A percentile compares a stretch with the other conserved stretches of the same genome.
Conservation (phyloP, 73 alveolate species). For the Loxodes magnus region DNA sequence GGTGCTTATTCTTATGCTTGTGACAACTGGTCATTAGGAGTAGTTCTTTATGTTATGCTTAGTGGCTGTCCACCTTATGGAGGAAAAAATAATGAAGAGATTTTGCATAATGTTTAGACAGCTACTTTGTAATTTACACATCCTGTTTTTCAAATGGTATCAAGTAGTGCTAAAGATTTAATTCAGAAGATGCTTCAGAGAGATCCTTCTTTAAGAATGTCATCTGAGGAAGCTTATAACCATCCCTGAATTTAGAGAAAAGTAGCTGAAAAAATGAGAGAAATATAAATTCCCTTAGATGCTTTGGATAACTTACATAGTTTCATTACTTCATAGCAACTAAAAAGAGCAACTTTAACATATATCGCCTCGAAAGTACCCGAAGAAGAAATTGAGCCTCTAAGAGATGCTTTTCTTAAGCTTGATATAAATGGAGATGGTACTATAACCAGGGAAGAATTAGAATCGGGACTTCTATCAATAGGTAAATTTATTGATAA, state of each 20-base stretch:
- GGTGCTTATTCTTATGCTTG: conserved; percentile 17
- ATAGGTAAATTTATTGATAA: conserved; percentile 18
- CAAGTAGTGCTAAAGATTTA: conserved; percentile 25
- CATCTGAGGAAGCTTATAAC: conserved; percentile 38
- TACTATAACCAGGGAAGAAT: conserved; percentile 5
- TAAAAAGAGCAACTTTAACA: conserved; percentile 15
- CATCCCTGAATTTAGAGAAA: conserved; percentile 35
- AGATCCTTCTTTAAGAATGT: conserved; percentile 12
- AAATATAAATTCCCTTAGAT: neutral
- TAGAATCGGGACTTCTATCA: conserved; percentile 14
- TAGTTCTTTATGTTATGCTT: conserved; percentile 22
- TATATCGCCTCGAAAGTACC: conserved; percentile 14
- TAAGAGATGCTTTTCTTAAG: conserved; percentile 1
- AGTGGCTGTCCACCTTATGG: conserved; percentile 36
- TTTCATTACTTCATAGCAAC: conserved; percentile 7
- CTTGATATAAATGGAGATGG: conserved; percentile 26
- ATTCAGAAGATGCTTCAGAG: conserved; percentile 18
- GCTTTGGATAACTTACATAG: neutral
- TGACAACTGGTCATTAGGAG: conserved; percentile 32
- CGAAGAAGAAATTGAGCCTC: conserved; percentile 7
- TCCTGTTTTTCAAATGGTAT: conserved; percentile 7
- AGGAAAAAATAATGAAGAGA: conserved; percentile 41
- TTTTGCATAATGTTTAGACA: conserved; percentile 17
- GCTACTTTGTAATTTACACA: conserved; percentile 12
- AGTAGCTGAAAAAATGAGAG: neutral